Evolutionary conservation across 306 rosid genomes (phyloP).

Genomic region (Trichosanthes cucumerina): DNA sequence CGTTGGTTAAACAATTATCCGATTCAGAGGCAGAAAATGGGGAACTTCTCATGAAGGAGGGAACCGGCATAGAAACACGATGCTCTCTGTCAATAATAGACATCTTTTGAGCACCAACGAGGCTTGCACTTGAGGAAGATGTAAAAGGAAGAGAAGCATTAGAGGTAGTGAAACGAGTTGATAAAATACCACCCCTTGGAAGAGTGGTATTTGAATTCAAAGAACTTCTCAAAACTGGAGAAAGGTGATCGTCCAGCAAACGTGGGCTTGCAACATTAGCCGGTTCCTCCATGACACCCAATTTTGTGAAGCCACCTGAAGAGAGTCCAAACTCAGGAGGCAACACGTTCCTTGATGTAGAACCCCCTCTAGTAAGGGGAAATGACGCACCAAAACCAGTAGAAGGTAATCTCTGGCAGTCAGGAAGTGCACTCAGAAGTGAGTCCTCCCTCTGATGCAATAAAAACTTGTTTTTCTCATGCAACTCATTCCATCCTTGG

Average conservation of each 20-base stretch:
- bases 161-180: conserved; percentile 27
- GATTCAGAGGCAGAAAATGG: conserved; percentile 36
- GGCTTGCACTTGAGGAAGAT: conserved; percentile 23
- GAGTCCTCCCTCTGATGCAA: conserved; percentile 25
- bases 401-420: conserved; percentile 15
- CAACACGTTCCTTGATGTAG: conserved; percentile 20
- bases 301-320: conserved; percentile 17
- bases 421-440: conserved; percentile 8
- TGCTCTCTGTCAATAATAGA: conserved; percentile 29
- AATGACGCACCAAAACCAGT: conserved; percentile 9
- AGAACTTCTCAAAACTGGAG: conserved; percentile 19
- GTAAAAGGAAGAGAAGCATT: conserved; percentile 28
- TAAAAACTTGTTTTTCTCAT: conserved; percentile 28
- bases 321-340: conserved; percentile 37
- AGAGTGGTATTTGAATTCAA: conserved; percentile 18
- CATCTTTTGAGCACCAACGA: conserved; percentile 25
- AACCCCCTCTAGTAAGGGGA: conserved; percentile 21
- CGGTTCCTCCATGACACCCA: conserved; percentile 30
- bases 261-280: conserved; percentile 24
- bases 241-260: conserved; percentile 20
- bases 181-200: conserved; percentile 16
- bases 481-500: conserved; percentile 27
- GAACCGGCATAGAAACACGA: conserved; percentile 22
- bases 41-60: conserved; percentile 26
- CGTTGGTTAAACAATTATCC: conserved; percentile 29